Evolutionary conservation across 2,329 filamentous ascomycete genomes (phyloP), one percentile per base, ranked within the genome.

Genomic region (Sarocladiaceae sp.): DNA sequence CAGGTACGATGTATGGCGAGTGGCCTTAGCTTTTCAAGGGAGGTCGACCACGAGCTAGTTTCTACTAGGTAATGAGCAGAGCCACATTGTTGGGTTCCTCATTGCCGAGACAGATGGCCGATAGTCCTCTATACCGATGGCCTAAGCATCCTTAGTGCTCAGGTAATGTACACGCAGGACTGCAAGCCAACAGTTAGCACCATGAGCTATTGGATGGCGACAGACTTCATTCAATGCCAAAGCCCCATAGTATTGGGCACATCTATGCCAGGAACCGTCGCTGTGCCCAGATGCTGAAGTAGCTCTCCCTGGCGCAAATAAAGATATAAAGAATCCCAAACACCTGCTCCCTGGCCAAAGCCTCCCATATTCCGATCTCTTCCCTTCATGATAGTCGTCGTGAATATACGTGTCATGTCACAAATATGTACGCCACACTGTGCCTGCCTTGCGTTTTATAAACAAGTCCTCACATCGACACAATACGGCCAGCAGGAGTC

Each of bases 391-490:
- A 44, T 23, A 29, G 25, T 22, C 26, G 29, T 31, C 42, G 36
- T 37, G 39, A 42, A 20, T 37, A 29, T 49, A 55, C 47, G 8
- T 53, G 28, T 18, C 26, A 53, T 36, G 25, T 44, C 10, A 35
- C 47, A 7, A n/a, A 15, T 35, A 46, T 28, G 26, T 31, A 42
- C 15, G 23, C 2, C 22, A 29, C 26, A 56, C 57, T 52, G 60
- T 54, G 53, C 49, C n/a, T n/a, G n/a, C n/a, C n/a, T n/a, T n/a
- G n/a, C n/a, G n/a, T n/a, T n/a, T n/a, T n/a, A n/a, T n/a, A n/a
- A n/a, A n/a, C n/a, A n/a, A n/a, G n/a, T n/a, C 59, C 57, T 69
- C 64, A 77, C 69, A 77, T 66, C 25, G 74, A 77, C 29, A 73
- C 64, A 50, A 73, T 64, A 36, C 72, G 70, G 46, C 63, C 64